Percentiles rank a stretch among this genome's conserved stretches.
phyloP scores from a whole-genome alignment of 1,284 basidiomycete species.

The Rhodotorula sp. region DNA sequence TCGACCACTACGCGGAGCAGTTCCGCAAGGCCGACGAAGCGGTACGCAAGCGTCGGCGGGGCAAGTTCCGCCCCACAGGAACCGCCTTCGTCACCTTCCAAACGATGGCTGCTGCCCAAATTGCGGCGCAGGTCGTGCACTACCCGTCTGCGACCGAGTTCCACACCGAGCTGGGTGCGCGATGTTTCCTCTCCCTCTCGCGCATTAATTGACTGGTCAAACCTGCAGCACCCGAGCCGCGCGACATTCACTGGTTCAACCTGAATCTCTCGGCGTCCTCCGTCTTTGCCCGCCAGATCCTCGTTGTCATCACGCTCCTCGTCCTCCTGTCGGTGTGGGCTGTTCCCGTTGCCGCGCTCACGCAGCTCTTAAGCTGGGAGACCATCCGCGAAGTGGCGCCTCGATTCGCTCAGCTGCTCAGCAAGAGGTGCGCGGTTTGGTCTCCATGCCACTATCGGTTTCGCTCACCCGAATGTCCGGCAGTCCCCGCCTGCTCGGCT shows the following conservation, averaged over 20 bases:
- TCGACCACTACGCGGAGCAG: slow-evolving; percentile 76
- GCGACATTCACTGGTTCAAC: slow-evolving; percentile 93
- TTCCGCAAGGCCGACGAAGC: slow-evolving; percentile 77
- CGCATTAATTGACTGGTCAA: slow-evolving; percentile 34
- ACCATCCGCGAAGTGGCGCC: slow-evolving; percentile 88
- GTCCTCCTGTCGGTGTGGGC: slow-evolving; percentile 58
- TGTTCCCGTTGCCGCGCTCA: slow-evolving; percentile 80
- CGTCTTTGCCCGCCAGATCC: slow-evolving; percentile 64
- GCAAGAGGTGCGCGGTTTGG: slow-evolving; percentile 56
- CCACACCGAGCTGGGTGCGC: slow-evolving; percentile 59
- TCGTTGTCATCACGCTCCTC: slow-evolving; percentile 61
- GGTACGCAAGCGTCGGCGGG: slow-evolving; percentile 63
- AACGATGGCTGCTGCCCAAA: slow-evolving; percentile 90
- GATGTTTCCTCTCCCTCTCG: not conserved
- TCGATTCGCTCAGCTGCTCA: slow-evolving; percentile 73
- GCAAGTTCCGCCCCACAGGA: slow-evolving; percentile 75
- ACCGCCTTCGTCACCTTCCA: slow-evolving; percentile 97
- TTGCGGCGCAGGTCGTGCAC: slow-evolving; percentile 83
- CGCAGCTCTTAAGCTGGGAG: slow-evolving; percentile 80
- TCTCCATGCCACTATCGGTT: no score
- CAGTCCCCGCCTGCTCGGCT: slow-evolving; percentile 71
- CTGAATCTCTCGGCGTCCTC: slow-evolving; percentile 66
- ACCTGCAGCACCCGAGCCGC: slow-evolving; percentile 76
- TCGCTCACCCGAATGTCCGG: not conserved
- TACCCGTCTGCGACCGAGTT: slow-evolving; percentile 67